Evolutionary conservation across 2,329 filamentous ascomycete species (phyloP), one percentile per base, ranked within the genome.

Genomic region (Penicillium fuscoglaucum): DNA sequence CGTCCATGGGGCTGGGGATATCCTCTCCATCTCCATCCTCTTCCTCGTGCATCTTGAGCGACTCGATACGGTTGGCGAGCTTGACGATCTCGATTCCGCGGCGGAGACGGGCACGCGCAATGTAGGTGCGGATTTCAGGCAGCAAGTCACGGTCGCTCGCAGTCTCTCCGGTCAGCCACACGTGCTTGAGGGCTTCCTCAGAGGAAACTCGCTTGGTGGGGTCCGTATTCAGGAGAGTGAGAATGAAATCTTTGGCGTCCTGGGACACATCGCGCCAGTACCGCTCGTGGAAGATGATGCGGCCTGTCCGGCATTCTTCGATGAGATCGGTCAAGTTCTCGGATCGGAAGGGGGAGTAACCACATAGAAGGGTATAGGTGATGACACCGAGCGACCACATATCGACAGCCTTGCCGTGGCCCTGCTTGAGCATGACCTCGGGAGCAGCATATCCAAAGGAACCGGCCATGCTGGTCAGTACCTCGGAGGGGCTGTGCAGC

Each of bases 351-450:
- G 95, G 95, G 45, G 93, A 97, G 81, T 99, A 99, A 67, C 95
- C 95, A 74, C 96, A 99, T 52, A 99, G 89, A 29, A 99, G 83
- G 17, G 95, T 99, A 79, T 99, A 99, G 43, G 95, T 98, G 71
- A 99, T 99, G 70, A 99, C 95, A 62, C 95, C 95, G 78, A 99
- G 84, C 3, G 95, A 98, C 95, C 95, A 99, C 91, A 99, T 96
- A 74, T 99, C 95, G 35, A 98, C 95, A 5, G 95, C 91, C 78
- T 98, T 99, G 74, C 95, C 95, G 74, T 99, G 96, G 21, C 95
- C 95, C 72, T 91, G 88, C 82, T 97, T 97, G 64, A 96, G 83
- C 95, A 99, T 99, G 59, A 99, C 93, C 76, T 99, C 95, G 9
- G 95, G 95, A 1, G 95, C 95, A 21, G 95, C 95, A 71, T 99